Evolutionary conservation across 305 asterid genomes (phyloP).

Genomic region (Fraxinus floribunda): DNA sequence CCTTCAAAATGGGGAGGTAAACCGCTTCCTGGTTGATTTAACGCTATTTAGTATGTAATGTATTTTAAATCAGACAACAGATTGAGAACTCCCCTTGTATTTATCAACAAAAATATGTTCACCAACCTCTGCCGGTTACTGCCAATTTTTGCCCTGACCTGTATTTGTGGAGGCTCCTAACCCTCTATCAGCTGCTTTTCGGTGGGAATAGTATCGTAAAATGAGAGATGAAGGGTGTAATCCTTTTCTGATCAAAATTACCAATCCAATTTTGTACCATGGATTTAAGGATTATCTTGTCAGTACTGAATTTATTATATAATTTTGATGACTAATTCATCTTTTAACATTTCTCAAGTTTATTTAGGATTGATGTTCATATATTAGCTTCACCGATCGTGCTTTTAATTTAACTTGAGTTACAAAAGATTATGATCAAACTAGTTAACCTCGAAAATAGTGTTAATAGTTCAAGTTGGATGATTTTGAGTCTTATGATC

Average conservation of each 20-base stretch:
- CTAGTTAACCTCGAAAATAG: background rate
- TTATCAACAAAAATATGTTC: background rate
- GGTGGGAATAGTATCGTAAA: background rate
- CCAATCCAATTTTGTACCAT: background rate
- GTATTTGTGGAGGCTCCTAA: background rate
- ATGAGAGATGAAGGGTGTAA: background rate
- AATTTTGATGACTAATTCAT: background rate
- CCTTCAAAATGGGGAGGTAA: constrained; percentile 93
- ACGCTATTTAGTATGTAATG: background rate
- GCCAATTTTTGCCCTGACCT: background rate
- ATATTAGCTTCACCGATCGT: background rate
- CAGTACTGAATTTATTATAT: background rate
- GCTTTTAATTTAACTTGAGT: background rate
- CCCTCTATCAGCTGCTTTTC: no score
- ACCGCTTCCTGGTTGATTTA: background rate
- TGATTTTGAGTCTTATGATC: background rate
- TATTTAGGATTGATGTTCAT: background rate
- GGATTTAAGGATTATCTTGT: background rate
- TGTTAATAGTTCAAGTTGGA: background rate
- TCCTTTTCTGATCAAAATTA: background rate
- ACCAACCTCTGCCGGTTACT: background rate
- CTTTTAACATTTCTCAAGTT: background rate
- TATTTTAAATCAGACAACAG: background rate
- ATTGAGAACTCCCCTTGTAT: background rate
- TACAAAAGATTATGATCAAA: background rate